Evolutionary conservation across 352 stramenopile species (phyloP), one percentile per base, ranked within the genome.

Genomic region (Phytophthora pisi): DNA sequence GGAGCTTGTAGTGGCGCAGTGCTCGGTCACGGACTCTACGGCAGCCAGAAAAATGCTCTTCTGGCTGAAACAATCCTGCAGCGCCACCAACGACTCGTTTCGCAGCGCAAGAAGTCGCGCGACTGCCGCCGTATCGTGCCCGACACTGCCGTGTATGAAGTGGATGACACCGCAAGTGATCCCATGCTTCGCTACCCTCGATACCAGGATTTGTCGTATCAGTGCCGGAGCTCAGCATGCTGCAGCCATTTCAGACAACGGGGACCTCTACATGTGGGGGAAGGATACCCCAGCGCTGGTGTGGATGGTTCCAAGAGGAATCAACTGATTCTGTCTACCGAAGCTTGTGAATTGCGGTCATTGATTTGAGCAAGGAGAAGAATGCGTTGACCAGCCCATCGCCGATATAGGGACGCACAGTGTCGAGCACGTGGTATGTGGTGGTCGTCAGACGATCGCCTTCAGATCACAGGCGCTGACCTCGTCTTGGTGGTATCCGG

Each of bases 191-290:
- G 53, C 68, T 15, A 62, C 52, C 0, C 55, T 60, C 7, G 82
- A 77, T 24, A 62, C 74, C 7, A 43, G 56, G 4, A 88, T 92
- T 40, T 56, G 45, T 23, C 69, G 57, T 23, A 81, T 99, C 49
- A 91, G 81, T 38, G 95, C 95, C 38, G 97, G 97, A 2, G 64
- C 80, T 38, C 88, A 84, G 47, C 96, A 99, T 66, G 91, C 86
- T 5, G 86, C 90, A 0, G 95, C 89, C 4, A 72, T 99, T 20
- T 97, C 92, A 10, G 69, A 77, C 3, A 76, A 79, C 20, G 96
- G 96, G 10, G 89, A 97, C 69, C 68, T 99, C 1, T 99, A 97
- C 67, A 83, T 96, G 34, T 99, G 97, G 97, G 82, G 82, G 73
- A 81, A 23, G 38, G 51, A 4, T 30, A 61, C 8, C 20, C 36